Percentiles rank a stretch among this genome's conserved stretches.
Conservation (phyloP, 805 yeast genomes). For the Ogataea polymorpha region DNA sequence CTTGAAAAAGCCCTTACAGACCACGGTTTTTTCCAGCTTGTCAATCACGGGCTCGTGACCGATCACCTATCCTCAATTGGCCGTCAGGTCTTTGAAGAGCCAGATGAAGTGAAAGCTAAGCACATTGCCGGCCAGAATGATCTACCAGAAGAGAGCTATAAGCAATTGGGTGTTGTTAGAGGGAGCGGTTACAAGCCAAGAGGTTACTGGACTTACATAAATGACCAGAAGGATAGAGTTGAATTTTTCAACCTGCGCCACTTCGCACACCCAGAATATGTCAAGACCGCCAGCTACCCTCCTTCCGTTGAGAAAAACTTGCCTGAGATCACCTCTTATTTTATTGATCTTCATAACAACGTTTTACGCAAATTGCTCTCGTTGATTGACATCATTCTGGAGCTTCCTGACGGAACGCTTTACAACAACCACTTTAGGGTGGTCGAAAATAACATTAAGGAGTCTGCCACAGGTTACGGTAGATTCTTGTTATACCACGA, state of each 20-base stretch:
- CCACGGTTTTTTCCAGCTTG: slow-evolving; percentile 43
- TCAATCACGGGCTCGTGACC: slow-evolving; percentile 39
- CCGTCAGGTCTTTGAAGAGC: slow-evolving; percentile 39
- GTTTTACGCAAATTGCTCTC: slow-evolving; percentile 37
- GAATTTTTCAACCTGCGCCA: slow-evolving; percentile 43
- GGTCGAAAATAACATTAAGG: slow-evolving; percentile 28
- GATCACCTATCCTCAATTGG: slow-evolving; percentile 37
- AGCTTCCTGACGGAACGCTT: slow-evolving; percentile 45
- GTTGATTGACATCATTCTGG: slow-evolving; percentile 43
- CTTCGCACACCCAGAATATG: slow-evolving; percentile 35
- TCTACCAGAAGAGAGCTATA: slow-evolving; percentile 26
- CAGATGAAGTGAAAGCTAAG: slow-evolving; percentile 38
- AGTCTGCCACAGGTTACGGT: slow-evolving; percentile 41
- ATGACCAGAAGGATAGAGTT: slow-evolving; percentile 42
- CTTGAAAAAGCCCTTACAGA: slow-evolving; percentile 40
- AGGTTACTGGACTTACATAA: slow-evolving; percentile 46
- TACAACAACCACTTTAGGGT: slow-evolving; percentile 37
- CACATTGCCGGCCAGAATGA: slow-evolving; percentile 37
- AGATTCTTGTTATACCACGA: slow-evolving; percentile 39
- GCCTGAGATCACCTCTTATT: slow-evolving; percentile 40
- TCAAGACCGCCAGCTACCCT: slow-evolving; percentile 35
- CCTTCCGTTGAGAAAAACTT: slow-evolving; percentile 39
- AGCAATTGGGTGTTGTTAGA: slow-evolving; percentile 42
- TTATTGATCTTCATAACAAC: slow-evolving; percentile 35
- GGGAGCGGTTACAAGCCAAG: slow-evolving; percentile 48